These are phyloP conservation scores for Lasiosphaeria ovina DNA, from an alignment of 495 filamentous ascomycete genomes.

Conservation along the genomic window DNA sequence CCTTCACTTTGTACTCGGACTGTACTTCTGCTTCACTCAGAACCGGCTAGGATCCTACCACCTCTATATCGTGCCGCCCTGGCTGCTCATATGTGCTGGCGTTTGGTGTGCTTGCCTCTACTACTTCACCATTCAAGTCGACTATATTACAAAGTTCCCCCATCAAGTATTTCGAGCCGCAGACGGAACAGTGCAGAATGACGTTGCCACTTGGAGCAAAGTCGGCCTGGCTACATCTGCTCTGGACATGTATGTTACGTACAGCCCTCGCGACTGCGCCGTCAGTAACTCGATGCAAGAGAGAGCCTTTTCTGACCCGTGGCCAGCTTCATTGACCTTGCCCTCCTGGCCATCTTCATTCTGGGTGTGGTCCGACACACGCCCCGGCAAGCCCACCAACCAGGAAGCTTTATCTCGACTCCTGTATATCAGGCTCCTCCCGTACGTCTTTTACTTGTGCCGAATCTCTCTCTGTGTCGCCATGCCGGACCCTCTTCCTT, in stretches of 20 bases:
- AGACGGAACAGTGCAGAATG: slow-evolving; percentile 3
- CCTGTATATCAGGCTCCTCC: neutral
- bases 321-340: slow-evolving; percentile 20
- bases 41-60: slow-evolving; percentile 12
- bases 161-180: neutral
- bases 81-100: slow-evolving; percentile 15
- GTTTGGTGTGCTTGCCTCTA: slow-evolving; percentile 22
- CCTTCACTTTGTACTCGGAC: slow-evolving; percentile 22
- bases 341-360: slow-evolving; percentile 20
- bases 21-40: slow-evolving; percentile 20
- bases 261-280: neutral
- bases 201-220: slow-evolving; percentile 21
- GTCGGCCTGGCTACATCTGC: slow-evolving; percentile 21
- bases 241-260: slow-evolving; percentile 19
- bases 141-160: slow-evolving; percentile 6
- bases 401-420: slow-evolving; percentile 7
- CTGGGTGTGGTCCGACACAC: neutral
- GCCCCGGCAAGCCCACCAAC: neutral
- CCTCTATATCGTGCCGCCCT: slow-evolving; percentile 9
- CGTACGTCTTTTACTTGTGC: slow-evolving; percentile 5
- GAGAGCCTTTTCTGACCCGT: neutral
- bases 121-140: slow-evolving; percentile 21
- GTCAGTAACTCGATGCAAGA: neutral
- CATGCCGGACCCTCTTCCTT: neutral
- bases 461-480: too few species aligned